Conservation (phyloP, 768 basidiomycete genomes). For the Butyriboletus loyo region DNA sequence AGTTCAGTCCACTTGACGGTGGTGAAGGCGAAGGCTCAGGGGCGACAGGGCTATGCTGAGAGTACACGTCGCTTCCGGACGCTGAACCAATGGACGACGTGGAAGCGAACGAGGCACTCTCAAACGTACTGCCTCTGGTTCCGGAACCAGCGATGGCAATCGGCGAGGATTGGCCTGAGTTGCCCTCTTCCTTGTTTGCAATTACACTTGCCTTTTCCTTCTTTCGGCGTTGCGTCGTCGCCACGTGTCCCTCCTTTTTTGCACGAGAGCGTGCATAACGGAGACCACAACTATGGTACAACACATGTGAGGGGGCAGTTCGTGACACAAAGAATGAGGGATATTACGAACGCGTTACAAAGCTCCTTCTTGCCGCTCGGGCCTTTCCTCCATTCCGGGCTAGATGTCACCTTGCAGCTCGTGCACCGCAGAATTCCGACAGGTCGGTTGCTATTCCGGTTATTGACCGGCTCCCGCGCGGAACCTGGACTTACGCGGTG, state of each 20-base stretch:
- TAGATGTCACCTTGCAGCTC: constrained; percentile 76
- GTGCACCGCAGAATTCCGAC: constrained; percentile 70
- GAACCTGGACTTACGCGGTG: constrained; percentile 54
- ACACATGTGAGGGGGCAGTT: constrained; percentile 21
- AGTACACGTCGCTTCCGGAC: constrained; percentile 56
- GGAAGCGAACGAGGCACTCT: constrained; percentile 46
- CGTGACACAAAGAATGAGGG: constrained; percentile 10
- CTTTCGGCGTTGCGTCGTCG: constrained; percentile 54
- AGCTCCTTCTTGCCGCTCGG: constrained; percentile 88
- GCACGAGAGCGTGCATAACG: constrained; percentile 85
- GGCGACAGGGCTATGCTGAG: constrained; percentile 42
- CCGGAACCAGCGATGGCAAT: constrained; percentile 46
- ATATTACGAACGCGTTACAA: constrained; percentile 78
- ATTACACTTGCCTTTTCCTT: constrained; percentile 46
- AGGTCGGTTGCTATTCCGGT: constrained; percentile 58
- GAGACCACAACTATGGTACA: constrained; percentile 64
- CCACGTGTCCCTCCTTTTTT: constrained; percentile 74
- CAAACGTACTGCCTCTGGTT: constrained; percentile 45
- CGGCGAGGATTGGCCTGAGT: constrained; percentile 27
- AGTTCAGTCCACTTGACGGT: constrained; percentile 50
- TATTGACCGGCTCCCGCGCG: constrained; percentile 43
- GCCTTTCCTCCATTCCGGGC: constrained; percentile 91
- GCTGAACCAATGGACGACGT: constrained; percentile 52
- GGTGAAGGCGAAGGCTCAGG: constrained; percentile 64
- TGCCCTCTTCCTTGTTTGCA: constrained; percentile 26